These are phyloP conservation scores for Massarina eburnea DNA, from an alignment of 2,329 filamentous ascomycete species.

Conservation along the genomic window DNA sequence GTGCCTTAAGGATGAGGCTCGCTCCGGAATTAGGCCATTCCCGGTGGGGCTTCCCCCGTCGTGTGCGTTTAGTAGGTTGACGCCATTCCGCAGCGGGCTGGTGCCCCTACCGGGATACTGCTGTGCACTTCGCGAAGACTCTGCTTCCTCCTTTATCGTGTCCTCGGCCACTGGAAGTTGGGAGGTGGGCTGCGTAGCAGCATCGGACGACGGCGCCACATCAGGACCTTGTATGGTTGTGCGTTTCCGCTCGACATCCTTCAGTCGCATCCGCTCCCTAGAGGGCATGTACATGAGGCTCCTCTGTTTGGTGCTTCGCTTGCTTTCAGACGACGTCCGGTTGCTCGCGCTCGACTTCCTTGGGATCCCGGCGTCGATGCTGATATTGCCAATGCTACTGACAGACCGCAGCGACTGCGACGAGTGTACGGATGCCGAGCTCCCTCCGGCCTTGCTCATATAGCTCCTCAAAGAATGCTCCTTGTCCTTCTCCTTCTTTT, in stretches of 20 bases:
- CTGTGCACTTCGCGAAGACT: constrained; percentile 31
- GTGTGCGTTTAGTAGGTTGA: constrained; percentile 26
- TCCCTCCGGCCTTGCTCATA: constrained; percentile 49
- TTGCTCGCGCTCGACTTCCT: constrained; percentile 32
- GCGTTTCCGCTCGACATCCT: constrained; percentile 63
- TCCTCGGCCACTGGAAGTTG: constrained; percentile 38
- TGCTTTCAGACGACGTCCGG: constrained; percentile 39
- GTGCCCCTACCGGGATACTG: constrained; percentile 34
- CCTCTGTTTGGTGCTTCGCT: constrained; percentile 47
- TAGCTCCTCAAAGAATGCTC: constrained; percentile 59
- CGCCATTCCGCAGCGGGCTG: constrained; percentile 32
- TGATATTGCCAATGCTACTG: constrained; percentile 45
- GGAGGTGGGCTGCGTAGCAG: constrained; percentile 21
- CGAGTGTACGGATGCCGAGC: constrained; percentile 40
- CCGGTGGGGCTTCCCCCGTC: constrained; percentile 29
- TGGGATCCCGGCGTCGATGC: constrained; percentile 39
- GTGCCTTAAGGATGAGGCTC: constrained; percentile 38
- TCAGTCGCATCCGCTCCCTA: constrained; percentile 65
- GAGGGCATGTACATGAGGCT: constrained; percentile 75
- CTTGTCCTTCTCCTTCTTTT: constrained; percentile 39
- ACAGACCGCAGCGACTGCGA: constrained; percentile 36
- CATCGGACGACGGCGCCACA: constrained; percentile 37
- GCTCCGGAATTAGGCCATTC: constrained; percentile 34
- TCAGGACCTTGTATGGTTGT: constrained; percentile 47
- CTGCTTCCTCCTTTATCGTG: constrained; percentile 41